A percentile compares a stretch with the other conserved stretches of the same genome.
phyloP scores from a whole-genome alignment of 2,329 filamentous ascomycete species.

The Colletotrichum tabaci region DNA sequence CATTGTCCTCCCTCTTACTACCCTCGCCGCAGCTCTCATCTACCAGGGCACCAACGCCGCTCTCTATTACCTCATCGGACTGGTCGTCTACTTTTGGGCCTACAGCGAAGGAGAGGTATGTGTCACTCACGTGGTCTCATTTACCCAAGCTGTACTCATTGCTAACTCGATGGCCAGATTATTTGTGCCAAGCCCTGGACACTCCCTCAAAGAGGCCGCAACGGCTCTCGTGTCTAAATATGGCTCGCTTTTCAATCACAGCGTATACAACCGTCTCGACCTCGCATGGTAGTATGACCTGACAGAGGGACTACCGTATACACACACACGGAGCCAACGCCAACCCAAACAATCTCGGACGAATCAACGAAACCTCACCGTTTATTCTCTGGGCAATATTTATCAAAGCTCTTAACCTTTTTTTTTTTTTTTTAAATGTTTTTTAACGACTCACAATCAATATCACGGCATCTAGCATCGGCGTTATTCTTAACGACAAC shows the following conservation, averaged over 20 bases:
- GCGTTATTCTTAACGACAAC: slow-evolving; percentile 40
- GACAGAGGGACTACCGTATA: slow-evolving; percentile 23
- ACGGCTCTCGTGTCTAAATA: slow-evolving; percentile 42
- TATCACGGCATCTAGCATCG: slow-evolving; percentile 44
- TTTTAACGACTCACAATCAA: slow-evolving; percentile 35
- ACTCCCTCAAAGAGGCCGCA: slow-evolving; percentile 69
- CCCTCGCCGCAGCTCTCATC: slow-evolving; percentile 81
- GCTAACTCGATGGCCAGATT: slow-evolving; percentile 60
- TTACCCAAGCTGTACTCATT: slow-evolving; percentile 17
- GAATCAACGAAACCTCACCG: slow-evolving; percentile 29
- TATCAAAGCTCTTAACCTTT: slow-evolving; percentile 1
- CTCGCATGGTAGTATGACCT: slow-evolving; percentile 17
- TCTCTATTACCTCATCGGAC: slow-evolving; percentile 90
- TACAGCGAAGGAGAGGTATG: slow-evolving; percentile 95
- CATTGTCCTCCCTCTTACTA: slow-evolving; percentile 84
- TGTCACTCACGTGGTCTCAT: background rate
- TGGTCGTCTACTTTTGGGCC: slow-evolving; percentile 94
- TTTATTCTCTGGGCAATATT: slow-evolving; percentile 38
- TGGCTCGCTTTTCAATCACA: background rate
- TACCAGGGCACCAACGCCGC: slow-evolving; percentile 96
- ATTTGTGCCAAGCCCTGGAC: slow-evolving; percentile 81
- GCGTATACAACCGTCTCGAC: slow-evolving; percentile 21
- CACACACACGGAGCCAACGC: slow-evolving; percentile 9
- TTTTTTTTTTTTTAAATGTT: slow-evolving; percentile 35
- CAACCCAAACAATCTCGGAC: slow-evolving; percentile 23